Conservation (phyloP, 2,329 filamentous ascomycete species). For the Pseudogymnoascus sp. region DNA sequence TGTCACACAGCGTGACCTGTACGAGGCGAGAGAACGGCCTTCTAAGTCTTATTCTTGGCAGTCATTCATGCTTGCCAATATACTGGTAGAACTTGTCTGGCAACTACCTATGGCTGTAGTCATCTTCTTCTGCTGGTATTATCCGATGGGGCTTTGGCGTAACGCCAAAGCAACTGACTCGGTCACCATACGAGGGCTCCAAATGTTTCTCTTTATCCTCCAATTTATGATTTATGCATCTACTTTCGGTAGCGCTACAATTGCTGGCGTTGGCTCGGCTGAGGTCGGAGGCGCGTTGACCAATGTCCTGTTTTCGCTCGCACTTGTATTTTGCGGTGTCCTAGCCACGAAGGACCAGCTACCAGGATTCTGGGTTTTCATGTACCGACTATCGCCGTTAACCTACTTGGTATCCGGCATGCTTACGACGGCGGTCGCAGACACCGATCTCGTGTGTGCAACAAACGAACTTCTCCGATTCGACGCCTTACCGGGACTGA, state of each 20-base stretch:
- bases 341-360: constrained; percentile 52
- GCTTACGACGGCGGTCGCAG: constrained; percentile 58
- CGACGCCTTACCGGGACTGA: constrained; percentile 44
- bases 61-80: constrained; percentile 25
- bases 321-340: constrained; percentile 66
- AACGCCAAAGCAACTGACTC: constrained; percentile 55
- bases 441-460: constrained; percentile 56
- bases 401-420: constrained; percentile 71
- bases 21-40: constrained; percentile 37
- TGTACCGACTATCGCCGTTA: constrained; percentile 73
- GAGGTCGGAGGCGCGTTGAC: constrained; percentile 68
- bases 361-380: constrained; percentile 71
- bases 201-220: constrained; percentile 68
- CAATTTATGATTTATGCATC: constrained; percentile 69
- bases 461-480: constrained; percentile 59
- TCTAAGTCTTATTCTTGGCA: constrained; percentile 23
- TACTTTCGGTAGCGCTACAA: constrained; percentile 71
- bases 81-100: constrained; percentile 76
- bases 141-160: constrained; percentile 64
- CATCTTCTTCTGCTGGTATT: constrained; percentile 76
- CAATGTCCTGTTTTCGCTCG: constrained; percentile 63
- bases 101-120: constrained; percentile 61
- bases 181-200: constrained; percentile 57
- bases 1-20: constrained; percentile 35
- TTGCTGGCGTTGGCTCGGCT: constrained; percentile 63